phyloP scores from a whole-genome alignment of 257 asterid species.

The Pogostemon cablin region DNA sequence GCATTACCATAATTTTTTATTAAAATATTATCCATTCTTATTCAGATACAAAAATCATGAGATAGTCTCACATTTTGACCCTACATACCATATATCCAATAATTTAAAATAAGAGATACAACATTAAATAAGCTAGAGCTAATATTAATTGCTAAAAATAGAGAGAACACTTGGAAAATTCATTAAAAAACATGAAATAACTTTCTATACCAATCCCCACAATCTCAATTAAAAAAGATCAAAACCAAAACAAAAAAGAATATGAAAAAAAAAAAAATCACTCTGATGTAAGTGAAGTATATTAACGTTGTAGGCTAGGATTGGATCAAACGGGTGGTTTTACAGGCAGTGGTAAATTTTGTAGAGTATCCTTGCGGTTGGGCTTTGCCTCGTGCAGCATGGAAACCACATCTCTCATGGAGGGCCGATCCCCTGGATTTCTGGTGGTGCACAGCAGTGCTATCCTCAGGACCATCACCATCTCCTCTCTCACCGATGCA shows the following conservation, averaged over 20 bases:
- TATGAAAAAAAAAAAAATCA: background rate
- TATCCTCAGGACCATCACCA: slow-evolving; percentile 73
- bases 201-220: slow-evolving; percentile 67
- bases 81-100: too few relatives aligned
- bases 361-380: slow-evolving; percentile 48
- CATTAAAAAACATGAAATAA: slow-evolving; percentile 20
- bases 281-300: slow-evolving; percentile 17
- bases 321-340: slow-evolving; percentile 32
- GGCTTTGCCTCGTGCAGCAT: slow-evolving; percentile 88
- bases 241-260: slow-evolving; percentile 1
- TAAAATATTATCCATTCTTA: too few relatives aligned
- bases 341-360: slow-evolving; percentile 38
- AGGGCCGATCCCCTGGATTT: slow-evolving; percentile 86
- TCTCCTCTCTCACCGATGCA: slow-evolving; percentile 74
- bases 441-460: slow-evolving; percentile 86
- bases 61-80: too few relatives aligned
- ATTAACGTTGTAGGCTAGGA: slow-evolving; percentile 40
- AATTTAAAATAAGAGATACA: too few relatives aligned
- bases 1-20: too few relatives aligned
- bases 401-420: slow-evolving; percentile 90
- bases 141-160: background rate
- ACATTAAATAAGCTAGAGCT: background rate
- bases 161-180: slow-evolving; percentile 8
- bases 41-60: too few relatives aligned
- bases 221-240: slow-evolving; percentile 25